Evolutionary conservation across 805 yeast genomes (phyloP), one percentile per base, ranked within the genome.

Genomic region (Ogataea nitratoaversa): DNA sequence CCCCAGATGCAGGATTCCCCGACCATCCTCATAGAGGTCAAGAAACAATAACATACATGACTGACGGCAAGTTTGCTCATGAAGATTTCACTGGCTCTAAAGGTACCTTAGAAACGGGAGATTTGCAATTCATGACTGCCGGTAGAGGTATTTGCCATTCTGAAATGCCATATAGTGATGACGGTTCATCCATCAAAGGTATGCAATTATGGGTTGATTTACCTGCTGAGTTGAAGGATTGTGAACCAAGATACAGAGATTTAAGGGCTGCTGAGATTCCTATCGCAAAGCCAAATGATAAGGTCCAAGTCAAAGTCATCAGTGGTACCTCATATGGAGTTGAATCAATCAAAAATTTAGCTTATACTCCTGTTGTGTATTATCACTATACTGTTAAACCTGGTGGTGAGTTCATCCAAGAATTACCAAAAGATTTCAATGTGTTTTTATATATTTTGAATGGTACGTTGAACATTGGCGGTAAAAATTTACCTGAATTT

Each of bases 51-150:
- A 82, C 91, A 0, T 72, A 80, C 44, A 62, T 84, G 36, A 63
- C 76, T 42, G 69, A 76, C 35, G 91, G 91, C 29, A 76, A 73
- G 48, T 65, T 84, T 62, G 84, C 86, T 5, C 95, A 84, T 57
- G 89, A 83, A 56, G 96, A 89, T 59, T 86, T 88, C 63, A 84
- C 95, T 2, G 95, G 95, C 1, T 67, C 83, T n/a, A 71, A 74
- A 38, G 96, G 95, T 41, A 70, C 85, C 8, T 65, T 89, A 38
- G 71, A 75, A 46, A 78, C 87, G 7, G 96, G 95, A 42, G 96
- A 88, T 59, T 67, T 89, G 49, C 96, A 88, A 61, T 87, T 88
- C 61, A 88, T 88, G 96, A 88, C 95, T 20, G 95, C 96, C 5
- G 96, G 95, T 44, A 75, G 74, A 52, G 96, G 95, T 37, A 78